Conservation (phyloP, 2,329 filamentous ascomycete species). For the Cladophialophora yegresii region DNA sequence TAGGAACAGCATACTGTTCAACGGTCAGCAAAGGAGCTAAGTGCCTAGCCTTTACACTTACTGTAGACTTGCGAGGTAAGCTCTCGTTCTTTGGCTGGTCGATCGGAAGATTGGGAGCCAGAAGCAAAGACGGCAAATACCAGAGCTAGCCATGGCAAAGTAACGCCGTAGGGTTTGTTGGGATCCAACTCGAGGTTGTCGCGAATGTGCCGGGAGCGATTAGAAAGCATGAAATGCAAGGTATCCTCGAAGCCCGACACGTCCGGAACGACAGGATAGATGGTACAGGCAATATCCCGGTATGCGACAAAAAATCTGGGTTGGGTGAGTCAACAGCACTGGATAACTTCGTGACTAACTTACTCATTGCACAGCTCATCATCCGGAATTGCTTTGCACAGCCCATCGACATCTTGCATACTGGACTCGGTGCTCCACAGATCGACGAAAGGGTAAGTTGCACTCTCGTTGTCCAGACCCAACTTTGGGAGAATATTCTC, state of each 20-base stretch:
- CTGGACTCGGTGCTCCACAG: slow-evolving; percentile 65
- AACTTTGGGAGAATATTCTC: slow-evolving; percentile 64
- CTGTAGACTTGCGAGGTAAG: slow-evolving; percentile 65
- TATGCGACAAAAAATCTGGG: slow-evolving; percentile 59
- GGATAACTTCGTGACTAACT: slow-evolving; percentile 30
- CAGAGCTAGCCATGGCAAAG: slow-evolving; percentile 58
- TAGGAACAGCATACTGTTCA: slow-evolving; percentile 62
- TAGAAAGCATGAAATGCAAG: slow-evolving; percentile 56
- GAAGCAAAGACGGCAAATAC: slow-evolving; percentile 65
- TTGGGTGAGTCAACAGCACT: not conserved
- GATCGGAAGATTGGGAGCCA: slow-evolving; percentile 61
- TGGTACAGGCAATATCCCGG: slow-evolving; percentile 59
- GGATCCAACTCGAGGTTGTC: slow-evolving; percentile 41
- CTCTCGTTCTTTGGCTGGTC: slow-evolving; percentile 61
- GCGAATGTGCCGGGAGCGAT: slow-evolving; percentile 49
- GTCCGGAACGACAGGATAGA: slow-evolving; percentile 63
- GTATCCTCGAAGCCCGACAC: slow-evolving; percentile 57
- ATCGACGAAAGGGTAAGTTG: slow-evolving; percentile 66
- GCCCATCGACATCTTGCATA: slow-evolving; percentile 58
- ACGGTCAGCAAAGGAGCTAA: not conserved
- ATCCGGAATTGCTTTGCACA: slow-evolving; percentile 60
- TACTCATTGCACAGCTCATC: slow-evolving; percentile 60
- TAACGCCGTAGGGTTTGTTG: slow-evolving; percentile 59
- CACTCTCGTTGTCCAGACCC: slow-evolving; percentile 64
- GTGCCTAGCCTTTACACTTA: slow-evolving; percentile 39